A percentile compares a stretch with the other conserved stretches of the same genome.
Conservation (phyloP, 345 rosid genomes). For the Salix koriyanagi region DNA sequence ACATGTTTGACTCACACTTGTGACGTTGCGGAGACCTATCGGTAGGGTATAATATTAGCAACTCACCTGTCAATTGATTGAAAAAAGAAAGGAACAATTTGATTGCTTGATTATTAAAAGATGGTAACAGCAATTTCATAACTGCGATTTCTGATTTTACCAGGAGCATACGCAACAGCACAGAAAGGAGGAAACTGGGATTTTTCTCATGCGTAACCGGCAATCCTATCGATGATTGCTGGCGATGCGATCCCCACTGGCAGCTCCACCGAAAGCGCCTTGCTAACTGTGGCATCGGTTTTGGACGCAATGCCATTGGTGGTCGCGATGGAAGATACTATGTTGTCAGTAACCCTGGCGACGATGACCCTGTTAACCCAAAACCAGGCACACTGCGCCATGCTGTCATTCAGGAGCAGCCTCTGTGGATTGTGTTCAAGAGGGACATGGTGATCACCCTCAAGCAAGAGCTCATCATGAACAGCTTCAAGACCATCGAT, state of each 20-base stretch:
- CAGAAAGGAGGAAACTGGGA: constrained; percentile 39
- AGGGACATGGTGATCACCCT: constrained; percentile 30
- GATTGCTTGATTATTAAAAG: background rate
- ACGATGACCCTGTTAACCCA: constrained; percentile 23
- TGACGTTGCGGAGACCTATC: no score
- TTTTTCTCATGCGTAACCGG: constrained; percentile 24
- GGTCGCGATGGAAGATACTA: constrained; percentile 30
- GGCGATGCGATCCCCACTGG: constrained; percentile 28
- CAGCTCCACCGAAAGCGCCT: constrained; percentile 20
- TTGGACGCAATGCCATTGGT: constrained; percentile 28
- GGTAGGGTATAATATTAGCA: background rate
- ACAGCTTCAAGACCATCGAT: constrained; percentile 30
- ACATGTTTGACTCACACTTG: background rate
- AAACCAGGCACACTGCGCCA: constrained; percentile 27
- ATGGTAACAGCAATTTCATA: background rate
- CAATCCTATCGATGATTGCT: constrained; percentile 29
- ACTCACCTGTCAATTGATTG: background rate
- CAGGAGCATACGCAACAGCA: constrained; percentile 74
- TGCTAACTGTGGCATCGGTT: constrained; percentile 23
- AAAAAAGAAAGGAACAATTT: background rate
- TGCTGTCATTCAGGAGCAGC: constrained; percentile 27
- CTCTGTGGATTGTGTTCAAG: constrained; percentile 31
- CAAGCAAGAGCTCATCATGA: constrained; percentile 28
- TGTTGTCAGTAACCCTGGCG: constrained; percentile 15
- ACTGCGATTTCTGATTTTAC: background rate